Percentiles rank a stretch among this genome's conserved stretches.
Evolutionary conservation across 1,284 basidiomycete species (phyloP).

Genomic region (Ustilago loliicola): DNA sequence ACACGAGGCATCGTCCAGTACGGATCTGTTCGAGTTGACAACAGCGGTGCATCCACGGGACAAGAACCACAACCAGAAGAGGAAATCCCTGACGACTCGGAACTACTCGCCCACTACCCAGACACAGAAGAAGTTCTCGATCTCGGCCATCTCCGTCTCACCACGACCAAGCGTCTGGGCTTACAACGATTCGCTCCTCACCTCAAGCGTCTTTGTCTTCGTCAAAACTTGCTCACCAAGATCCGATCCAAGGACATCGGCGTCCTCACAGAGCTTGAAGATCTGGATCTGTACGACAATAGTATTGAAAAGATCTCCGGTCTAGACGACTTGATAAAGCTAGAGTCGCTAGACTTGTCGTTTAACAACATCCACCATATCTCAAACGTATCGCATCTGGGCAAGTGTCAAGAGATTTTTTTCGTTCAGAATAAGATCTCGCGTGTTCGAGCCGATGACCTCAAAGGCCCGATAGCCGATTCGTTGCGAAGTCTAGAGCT

Average conservation of each 20-base stretch:
- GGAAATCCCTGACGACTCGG: conserved; percentile 53
- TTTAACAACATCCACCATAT: conserved; percentile 84
- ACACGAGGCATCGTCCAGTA: conserved; percentile 43
- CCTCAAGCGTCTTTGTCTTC: conserved; percentile 83
- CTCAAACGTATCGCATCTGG: conserved; percentile 74
- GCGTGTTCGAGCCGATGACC: conserved; percentile 76
- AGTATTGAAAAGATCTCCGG: conserved; percentile 74
- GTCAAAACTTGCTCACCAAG: conserved; percentile 86
- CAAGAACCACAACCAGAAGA: conserved; percentile 10
- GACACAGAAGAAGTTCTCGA: conserved; percentile 75
- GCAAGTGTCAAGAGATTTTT: conserved; percentile 81
- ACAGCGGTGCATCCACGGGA: conserved; percentile 25
- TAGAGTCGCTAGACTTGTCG: conserved; percentile 90
- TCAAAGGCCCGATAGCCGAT: conserved; percentile 76
- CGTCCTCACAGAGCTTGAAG: conserved; percentile 80
- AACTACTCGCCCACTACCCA: conserved; percentile 52
- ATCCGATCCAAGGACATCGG: conserved; percentile 74
- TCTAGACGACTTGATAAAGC: conserved; percentile 73
- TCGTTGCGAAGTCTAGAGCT: conserved; percentile 87
- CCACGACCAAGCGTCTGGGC: conserved; percentile 74
- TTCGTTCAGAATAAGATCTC: conserved; percentile 97
- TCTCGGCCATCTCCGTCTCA: conserved; percentile 85
- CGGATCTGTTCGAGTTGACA: conserved; percentile 37
- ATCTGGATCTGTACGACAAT: conserved; percentile 96
- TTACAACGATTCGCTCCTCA: conserved; percentile 80